Conservation (phyloP, 768 basidiomycete species). For the Pulveroboletus sp. region DNA sequence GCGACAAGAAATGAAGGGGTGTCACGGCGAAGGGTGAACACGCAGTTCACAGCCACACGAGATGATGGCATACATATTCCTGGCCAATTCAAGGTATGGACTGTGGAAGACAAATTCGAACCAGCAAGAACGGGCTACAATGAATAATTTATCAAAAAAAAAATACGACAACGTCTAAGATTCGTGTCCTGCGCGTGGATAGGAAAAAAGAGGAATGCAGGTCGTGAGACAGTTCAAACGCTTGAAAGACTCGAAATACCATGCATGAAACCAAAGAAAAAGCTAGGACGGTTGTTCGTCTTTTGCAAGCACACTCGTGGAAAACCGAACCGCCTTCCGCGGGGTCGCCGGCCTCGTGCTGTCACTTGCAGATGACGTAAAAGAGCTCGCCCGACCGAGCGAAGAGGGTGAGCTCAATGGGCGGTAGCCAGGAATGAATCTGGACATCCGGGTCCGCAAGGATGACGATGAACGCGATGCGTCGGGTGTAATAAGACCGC, state of each 20-base stretch:
- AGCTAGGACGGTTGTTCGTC: slow-evolving; percentile 18
- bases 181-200: slow-evolving; percentile 18
- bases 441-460: slow-evolving; percentile 49
- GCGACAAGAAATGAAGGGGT: not conserved
- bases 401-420: slow-evolving; percentile 35
- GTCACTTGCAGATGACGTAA: slow-evolving; percentile 31
- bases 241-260: not conserved
- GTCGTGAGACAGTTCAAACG: slow-evolving; percentile 14
- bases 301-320: slow-evolving; percentile 37
- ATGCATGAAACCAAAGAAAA: slow-evolving; percentile 1
- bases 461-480: slow-evolving; percentile 31
- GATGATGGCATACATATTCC: slow-evolving; percentile 16
- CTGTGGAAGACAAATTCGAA: slow-evolving; percentile 1
- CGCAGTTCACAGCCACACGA: slow-evolving; percentile 26
- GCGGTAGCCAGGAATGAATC: slow-evolving; percentile 43
- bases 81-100: not conserved
- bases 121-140: slow-evolving; percentile 25
- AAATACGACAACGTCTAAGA: slow-evolving; percentile 19
- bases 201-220: slow-evolving; percentile 13
- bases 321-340: slow-evolving; percentile 61
- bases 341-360: slow-evolving; percentile 40
- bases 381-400: slow-evolving; percentile 27
- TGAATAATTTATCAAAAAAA: slow-evolving; percentile 26
- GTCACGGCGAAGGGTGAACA: not conserved
- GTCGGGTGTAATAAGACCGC: slow-evolving; percentile 20